Percentiles rank a stretch among this genome's conserved stretches.
phyloP scores from a whole-genome alignment of 345 rosid species.

The Xanthoceras sorbifolium region DNA sequence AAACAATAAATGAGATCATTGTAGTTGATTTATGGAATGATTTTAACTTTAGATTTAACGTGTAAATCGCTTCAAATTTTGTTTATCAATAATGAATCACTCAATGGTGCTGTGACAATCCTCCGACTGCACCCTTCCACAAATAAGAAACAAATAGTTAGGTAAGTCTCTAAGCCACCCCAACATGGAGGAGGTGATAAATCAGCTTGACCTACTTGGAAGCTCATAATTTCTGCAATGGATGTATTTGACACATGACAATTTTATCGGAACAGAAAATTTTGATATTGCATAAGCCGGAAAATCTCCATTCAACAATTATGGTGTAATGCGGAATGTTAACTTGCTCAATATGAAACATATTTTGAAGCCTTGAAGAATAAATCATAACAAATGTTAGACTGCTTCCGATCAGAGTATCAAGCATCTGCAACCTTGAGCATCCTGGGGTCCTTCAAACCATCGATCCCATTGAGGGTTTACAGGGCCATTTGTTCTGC shows the following conservation, averaged over 20 bases:
- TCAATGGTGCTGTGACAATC: too few relatives aligned
- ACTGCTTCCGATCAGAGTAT: conserved; percentile 50
- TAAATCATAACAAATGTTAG: conserved; percentile 26
- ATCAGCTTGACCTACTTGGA: conserved; percentile 2
- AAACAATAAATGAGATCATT: too few relatives aligned
- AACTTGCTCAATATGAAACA: conserved; percentile 19
- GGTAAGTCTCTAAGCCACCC: not conserved
- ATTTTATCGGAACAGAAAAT: conserved; percentile 13
- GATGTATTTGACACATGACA: conserved; percentile 23
- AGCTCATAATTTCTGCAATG: conserved; percentile 13
- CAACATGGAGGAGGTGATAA: not conserved
- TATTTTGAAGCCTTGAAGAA: conserved; percentile 14
- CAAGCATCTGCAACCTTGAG: conserved; percentile 60
- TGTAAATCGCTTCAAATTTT: not conserved
- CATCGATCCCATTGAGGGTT: conserved; percentile 70
- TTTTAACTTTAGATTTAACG: too few relatives aligned
- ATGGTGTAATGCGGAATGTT: conserved; percentile 13
- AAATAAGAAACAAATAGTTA: too few relatives aligned
- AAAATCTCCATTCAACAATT: conserved; percentile 21
- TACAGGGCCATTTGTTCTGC: conserved; percentile 67
- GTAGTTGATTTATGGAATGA: too few relatives aligned
- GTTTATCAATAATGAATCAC: not conserved
- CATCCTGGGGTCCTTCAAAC: conserved; percentile 73
- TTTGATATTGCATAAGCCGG: conserved; percentile 17
- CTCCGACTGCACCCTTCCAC: too few relatives aligned